Base-by-base conservation (phyloP, 2,329 filamentous ascomycete species). In the Cladophialophora chaetospira region DNA sequence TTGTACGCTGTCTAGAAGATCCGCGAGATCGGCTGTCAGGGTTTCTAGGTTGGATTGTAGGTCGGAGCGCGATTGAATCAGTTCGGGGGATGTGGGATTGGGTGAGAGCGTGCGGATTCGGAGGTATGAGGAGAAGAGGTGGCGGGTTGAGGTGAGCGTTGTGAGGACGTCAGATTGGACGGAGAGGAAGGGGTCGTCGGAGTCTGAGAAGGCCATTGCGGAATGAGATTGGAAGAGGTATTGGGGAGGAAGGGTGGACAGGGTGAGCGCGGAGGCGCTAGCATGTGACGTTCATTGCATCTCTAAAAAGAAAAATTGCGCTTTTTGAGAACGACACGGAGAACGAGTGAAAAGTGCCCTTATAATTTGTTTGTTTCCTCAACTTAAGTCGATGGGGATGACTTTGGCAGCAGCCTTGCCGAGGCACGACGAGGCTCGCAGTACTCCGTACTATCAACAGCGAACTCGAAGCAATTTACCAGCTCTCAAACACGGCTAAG, bases 61-160 rank as follows among this genome's bases (percentile, higher is more conserved):
- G 72, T 99, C 94, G 40, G 74, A 71, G 55, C 84, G 82, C 4
- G 84, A 80, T 75, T 87, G 83, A 42, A 79, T 73, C 15, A 87
- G 81, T 71, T 87, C 84, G 10, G 91, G 91, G 15, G 89, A 92
- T 40, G 80, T 79, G 11, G 86, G 76, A 6, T 84, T 82, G 36
- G 86, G 87, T 57, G 87, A 83, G 23, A 96, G 87, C 43, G 91
- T 94, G 69, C 91, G 90, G 76, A 99, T 99, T 70, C 94, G 93
- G 40, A 96, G 83, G 78, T 96, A 99, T 13, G 92, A 97, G 63
- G 89, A 87, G 80, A 97, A 97, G 55, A 97, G 86, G 50, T 92
- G 87, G 8, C 93, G 88, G 51, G 90, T 88, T 11, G 84, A 85
- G 64, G 88, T 82, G 63, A 99, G 86, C 60, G 95, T 88, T 62